Evolutionary conservation across 1,284 basidiomycete species (phyloP), one percentile per base, ranked within the genome.

Genomic region (Rugosomyces carneus): DNA sequence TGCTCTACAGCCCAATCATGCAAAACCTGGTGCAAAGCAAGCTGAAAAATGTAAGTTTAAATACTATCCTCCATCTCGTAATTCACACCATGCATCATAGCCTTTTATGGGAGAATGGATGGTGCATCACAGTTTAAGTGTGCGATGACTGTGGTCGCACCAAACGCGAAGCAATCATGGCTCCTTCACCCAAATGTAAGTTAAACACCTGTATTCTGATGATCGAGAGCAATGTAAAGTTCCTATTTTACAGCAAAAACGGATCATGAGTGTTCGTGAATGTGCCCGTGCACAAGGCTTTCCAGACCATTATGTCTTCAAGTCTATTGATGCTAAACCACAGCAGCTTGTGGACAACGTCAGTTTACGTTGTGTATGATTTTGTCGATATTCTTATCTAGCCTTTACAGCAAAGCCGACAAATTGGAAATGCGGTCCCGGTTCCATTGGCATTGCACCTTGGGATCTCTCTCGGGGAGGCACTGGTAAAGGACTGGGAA

Each of bases 361-460:
- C 53, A 49, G 75, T 65, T 6, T 9, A 24, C 36, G 46, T 37
- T 8, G 21, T 42, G 13, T 41, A 39, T 19, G 27, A 15, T 8
- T n/a, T 7, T 15, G n/a, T n/a, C 2, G 44, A 18, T 21, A 16
- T 18, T 9, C n/a, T 47, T 23, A 13, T 19, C n/a, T 34, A 7
- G 5, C n/a, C 9, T 16, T 40, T 48, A 41, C 35, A 86, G 83
- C 78, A 81, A 78, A 64, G 76, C 44, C 68, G 72, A 34, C 84
- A 86, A 55, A 84, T 87, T 41, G 84, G 84, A 0, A 86, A 87
- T 55, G 83, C 84, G 7, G 83, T 87, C 6, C 82, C 84, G 7
- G 70, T 84, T 7, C 80, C 79, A 2, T 68, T 87, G 27, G 80
- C 80, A 5, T 60, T 72, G 13, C 79, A 80, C 2, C 64, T 86